Base-by-base conservation (phyloP, 2,329 filamentous ascomycete genomes). In the Didymella pomorum region DNA sequence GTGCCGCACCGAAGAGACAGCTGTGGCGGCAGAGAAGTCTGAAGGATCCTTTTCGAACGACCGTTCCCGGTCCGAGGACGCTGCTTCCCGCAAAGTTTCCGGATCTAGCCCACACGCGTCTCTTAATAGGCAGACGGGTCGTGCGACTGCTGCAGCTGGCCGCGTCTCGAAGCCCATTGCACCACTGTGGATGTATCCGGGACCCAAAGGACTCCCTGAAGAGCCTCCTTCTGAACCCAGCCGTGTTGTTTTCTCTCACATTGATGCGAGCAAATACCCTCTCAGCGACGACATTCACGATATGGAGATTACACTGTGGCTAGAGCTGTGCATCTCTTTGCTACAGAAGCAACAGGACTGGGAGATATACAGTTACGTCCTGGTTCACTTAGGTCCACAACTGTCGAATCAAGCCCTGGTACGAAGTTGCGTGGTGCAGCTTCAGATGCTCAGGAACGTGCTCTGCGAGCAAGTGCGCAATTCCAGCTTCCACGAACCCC, bases 361-460 rank as follows among this genome's bases (percentile, higher is more conserved):
- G 93, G 93, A 98, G 73, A 82, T 96, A 1, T 97, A 96, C 80
- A 94, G 92, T 76, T 97, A 94, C 72, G 85, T 94, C 18, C 81
- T 99, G 28, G 90, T 92, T 6, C 91, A 97, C 74, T 80, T 97
- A 10, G 91, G 92, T 1, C 89, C 91, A 26, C 94, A 98, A 69
- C 82, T 99, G 21, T 91, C 89, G 75, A 99, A 99, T 68, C 92
- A 95, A 71, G 89, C 91, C 12, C 82, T 98, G 14, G 97, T 97
- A 73, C 84, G 83, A 60, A 87, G 85, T 52, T 87, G 91, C 6
- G 87, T 91, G 35, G 83, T 86, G 2, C 88, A 96, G 59, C 85
- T 99, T 54, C 88, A 89, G 67, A 85, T 89, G 61, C 80, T 98
- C 14, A 86, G 94, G 61, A 87, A 84, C 58, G 81, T 92, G 9